Conservation (phyloP, 805 yeast genomes). For the Soucietia sequanensis region DNA sequence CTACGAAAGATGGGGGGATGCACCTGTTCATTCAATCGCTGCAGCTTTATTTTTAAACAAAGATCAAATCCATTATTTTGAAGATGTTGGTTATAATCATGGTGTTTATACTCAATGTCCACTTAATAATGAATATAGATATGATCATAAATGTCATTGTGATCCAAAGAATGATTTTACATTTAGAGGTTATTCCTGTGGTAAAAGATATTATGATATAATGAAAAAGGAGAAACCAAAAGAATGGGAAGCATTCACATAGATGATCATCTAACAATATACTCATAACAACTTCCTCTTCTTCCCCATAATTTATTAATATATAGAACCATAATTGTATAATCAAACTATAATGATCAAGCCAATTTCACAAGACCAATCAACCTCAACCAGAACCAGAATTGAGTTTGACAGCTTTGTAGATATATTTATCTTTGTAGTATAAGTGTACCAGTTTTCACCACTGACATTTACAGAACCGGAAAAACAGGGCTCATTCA, state of each 20-base stretch:
- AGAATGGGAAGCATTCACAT: conserved; percentile 26
- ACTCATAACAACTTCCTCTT: no score
- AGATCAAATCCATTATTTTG: conserved; percentile 68
- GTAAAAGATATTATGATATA: conserved; percentile 29
- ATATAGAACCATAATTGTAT: no score
- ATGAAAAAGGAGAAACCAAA: conserved; percentile 28
- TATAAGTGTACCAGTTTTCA: no score
- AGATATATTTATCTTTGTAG: no score
- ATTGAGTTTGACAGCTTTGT: no score
- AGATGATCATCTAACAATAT: no score
- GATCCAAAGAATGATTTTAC: conserved; percentile 66
- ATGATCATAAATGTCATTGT: conserved; percentile 62
- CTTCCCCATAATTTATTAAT: no score
- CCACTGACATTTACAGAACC: no score
- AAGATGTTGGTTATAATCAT: conserved; percentile 77
- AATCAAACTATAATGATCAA: no score
- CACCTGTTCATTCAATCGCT: conserved; percentile 84
- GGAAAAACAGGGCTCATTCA: no score
- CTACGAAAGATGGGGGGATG: conserved; percentile 88
- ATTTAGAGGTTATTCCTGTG: conserved; percentile 28
- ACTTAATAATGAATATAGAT: conserved; percentile 50
- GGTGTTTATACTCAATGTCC: conserved; percentile 78
- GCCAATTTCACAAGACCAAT: no score
- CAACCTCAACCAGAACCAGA: no score
- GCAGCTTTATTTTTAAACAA: conserved; percentile 73